Conservation (phyloP, 768 basidiomycete genomes). For the Podaxis sp. region DNA sequence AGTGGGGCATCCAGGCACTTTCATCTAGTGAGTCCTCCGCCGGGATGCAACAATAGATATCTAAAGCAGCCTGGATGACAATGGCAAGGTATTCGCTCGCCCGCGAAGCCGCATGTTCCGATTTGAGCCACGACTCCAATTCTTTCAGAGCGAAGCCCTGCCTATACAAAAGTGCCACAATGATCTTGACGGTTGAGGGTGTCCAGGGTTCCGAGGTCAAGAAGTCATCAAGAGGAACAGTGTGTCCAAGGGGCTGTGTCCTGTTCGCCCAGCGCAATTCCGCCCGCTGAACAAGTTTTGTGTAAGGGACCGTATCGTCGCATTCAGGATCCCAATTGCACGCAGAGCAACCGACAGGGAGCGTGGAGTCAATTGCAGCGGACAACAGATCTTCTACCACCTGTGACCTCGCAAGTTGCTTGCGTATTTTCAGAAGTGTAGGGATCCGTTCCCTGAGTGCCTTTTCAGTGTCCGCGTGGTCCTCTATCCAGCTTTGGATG, state of each 20-base stretch:
- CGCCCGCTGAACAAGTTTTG: slow-evolving; percentile 21
- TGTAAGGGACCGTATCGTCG: background rate
- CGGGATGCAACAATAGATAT: slow-evolving; percentile 22
- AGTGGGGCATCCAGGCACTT: slow-evolving; percentile 28
- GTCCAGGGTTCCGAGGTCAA: slow-evolving; percentile 44
- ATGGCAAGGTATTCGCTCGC: slow-evolving; percentile 31
- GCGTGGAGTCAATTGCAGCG: slow-evolving; percentile 32
- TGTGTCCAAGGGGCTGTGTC: slow-evolving; percentile 14
- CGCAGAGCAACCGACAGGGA: slow-evolving; percentile 33
- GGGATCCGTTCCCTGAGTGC: slow-evolving; percentile 30
- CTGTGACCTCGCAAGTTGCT: slow-evolving; percentile 30
- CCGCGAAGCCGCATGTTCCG: slow-evolving; percentile 23
- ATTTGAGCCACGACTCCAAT: slow-evolving; percentile 41
- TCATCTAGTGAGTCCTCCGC: slow-evolving; percentile 14
- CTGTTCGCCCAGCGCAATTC: slow-evolving; percentile 34
- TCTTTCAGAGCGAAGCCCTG: slow-evolving; percentile 22
- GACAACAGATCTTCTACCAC: slow-evolving; percentile 50
- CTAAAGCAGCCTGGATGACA: slow-evolving; percentile 48
- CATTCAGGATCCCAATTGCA: slow-evolving; percentile 3
- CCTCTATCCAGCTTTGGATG: slow-evolving; percentile 20
- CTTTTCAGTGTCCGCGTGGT: slow-evolving; percentile 23
- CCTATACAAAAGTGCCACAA: slow-evolving; percentile 44
- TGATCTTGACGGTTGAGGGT: slow-evolving; percentile 38
- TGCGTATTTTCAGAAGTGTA: slow-evolving; percentile 36
- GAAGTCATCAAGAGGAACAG: slow-evolving; percentile 31